phyloP scores from a whole-genome alignment of 192 early-diverging fungal genomes.

The Umbelopsis sp. region DNA sequence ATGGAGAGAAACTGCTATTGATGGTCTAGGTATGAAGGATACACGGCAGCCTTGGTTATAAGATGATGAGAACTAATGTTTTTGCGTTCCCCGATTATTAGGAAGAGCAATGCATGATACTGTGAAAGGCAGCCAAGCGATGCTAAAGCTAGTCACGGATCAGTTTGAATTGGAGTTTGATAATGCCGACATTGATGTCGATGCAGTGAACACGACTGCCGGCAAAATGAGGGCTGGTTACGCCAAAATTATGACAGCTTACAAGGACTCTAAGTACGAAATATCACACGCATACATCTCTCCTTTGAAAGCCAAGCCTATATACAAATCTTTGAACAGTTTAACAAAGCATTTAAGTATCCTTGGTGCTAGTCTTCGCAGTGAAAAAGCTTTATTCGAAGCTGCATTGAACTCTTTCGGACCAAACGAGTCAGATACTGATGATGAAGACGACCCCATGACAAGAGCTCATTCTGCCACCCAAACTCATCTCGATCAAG shows the following conservation, averaged over 20 bases:
- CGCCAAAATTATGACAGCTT: conserved; percentile 40
- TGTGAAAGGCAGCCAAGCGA: conserved; percentile 26
- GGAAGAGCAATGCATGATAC: conserved; percentile 39
- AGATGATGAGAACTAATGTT: too few species aligned
- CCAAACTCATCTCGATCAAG: neutral
- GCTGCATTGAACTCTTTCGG: conserved; percentile 21
- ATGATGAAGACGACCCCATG: conserved; percentile 18
- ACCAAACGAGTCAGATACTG: conserved; percentile 8
- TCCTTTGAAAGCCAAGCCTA: conserved; percentile 22
- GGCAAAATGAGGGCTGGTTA: conserved; percentile 33
- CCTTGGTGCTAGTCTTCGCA: conserved; percentile 33
- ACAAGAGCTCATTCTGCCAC: neutral
- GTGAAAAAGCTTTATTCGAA: conserved; percentile 37
- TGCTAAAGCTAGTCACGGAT: conserved; percentile 35
- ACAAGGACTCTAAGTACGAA: conserved; percentile 39
- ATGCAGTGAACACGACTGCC: conserved; percentile 15
- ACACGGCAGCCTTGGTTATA: too few species aligned
- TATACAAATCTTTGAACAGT: conserved; percentile 24
- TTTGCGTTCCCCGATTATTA: neutral
- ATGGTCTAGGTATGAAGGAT: conserved; percentile 43
- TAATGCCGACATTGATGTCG: conserved; percentile 8
- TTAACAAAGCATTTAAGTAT: conserved; percentile 36
- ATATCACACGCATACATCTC: conserved; percentile 35
- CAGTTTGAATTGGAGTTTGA: conserved; percentile 39
- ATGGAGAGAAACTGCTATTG: conserved; percentile 55